Evolutionary conservation across 179 eudicot genomes (phyloP), one percentile per base, ranked within the genome.

Genomic region (Amaranthus tricolor): DNA sequence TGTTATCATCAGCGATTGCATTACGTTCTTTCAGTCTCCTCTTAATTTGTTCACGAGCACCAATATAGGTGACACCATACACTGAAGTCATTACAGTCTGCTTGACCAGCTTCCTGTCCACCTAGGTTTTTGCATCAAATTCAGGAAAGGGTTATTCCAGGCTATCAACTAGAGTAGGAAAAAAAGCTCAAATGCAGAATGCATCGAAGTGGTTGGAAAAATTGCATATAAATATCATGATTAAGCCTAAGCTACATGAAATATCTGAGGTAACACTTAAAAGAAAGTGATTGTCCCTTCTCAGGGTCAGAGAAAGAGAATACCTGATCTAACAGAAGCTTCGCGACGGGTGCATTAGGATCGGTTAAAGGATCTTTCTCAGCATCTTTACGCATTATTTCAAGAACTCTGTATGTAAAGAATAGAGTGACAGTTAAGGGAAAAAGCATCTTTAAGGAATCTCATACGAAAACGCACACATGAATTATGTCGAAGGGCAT

Each of bases 11-110:
- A n/a, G 70, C 81, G 74, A 93, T 84, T 50, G 78, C 83, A 74
- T 78, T 71, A 78, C 99, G 97, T 81, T 96, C 99, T 78, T 89
- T 93, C 75, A 96, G 81, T 82, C 99, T 96, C 81, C 77, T 89
- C 85, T 87, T 93, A 40, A 96, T 96, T 85, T 96, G 99, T 75
- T 96, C 99, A 59, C 99, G 94, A 66, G 99, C 99, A 62, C 99
- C 99, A 67, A 91, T 84, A 66, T 89, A 96, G 20, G 99, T 96
- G 73, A 96, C 99, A 79, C 99, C 99, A 86, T 96, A 96, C 45
- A 96, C 99, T 14, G 98, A 93, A 72, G 99, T 96, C 99, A 96
- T 96, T 45, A 96, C 99, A 24, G 99, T 96, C 88, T 96, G 99
- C 88, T 96, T 96, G 68, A 96, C 99, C 87, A 96, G 82, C 88